A percentile compares a stretch with the other conserved stretches of the same genome.
Conservation (phyloP, 306 rosid genomes). For the Acacia acuminata region DNA sequence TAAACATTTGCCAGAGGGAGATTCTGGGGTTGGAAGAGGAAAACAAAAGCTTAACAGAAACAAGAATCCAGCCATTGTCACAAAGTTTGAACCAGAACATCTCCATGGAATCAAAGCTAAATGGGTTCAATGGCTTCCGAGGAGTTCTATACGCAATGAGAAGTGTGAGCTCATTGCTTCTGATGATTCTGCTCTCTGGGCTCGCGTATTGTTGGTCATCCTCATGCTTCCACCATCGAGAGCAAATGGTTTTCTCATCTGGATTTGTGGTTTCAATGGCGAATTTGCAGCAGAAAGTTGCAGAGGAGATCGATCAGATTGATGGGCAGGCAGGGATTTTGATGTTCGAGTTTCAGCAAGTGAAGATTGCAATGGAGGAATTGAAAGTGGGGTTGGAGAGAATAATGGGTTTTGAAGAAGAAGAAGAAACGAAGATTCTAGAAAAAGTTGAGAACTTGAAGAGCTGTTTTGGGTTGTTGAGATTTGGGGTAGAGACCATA, state of each 20-base stretch:
- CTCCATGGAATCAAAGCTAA: conserved; percentile 54
- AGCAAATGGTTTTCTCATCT: conserved; percentile 49
- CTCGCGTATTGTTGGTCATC: conserved; percentile 69
- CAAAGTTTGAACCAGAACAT: conserved; percentile 43
- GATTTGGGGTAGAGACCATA: conserved; percentile 68
- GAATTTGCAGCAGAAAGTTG: conserved; percentile 62
- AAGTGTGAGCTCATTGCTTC: conserved; percentile 64
- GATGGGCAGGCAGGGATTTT: conserved; percentile 66
- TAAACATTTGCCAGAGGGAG: conserved; percentile 70
- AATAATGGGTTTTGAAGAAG: conserved; percentile 36
- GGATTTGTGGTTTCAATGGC: conserved; percentile 59
- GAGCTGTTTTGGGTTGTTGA: conserved; percentile 63
- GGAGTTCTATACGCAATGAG: conserved; percentile 83
- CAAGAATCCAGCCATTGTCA: conserved; percentile 65
- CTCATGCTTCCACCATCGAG: conserved; percentile 51
- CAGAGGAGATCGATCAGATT: conserved; percentile 55
- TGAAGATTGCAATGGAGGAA: conserved; percentile 63
- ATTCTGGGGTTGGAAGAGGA: conserved; percentile 71
- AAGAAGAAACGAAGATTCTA: conserved; percentile 37
- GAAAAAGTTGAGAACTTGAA: conserved; percentile 54
- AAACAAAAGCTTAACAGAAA: conserved; percentile 62
- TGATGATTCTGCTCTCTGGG: conserved; percentile 62
- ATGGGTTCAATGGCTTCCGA: conserved; percentile 80
- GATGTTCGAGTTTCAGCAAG: conserved; percentile 61
- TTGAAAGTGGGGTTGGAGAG: conserved; percentile 60